phyloP scores from a whole-genome alignment of 805 yeast species.

The Clavispora vitiphila region DNA sequence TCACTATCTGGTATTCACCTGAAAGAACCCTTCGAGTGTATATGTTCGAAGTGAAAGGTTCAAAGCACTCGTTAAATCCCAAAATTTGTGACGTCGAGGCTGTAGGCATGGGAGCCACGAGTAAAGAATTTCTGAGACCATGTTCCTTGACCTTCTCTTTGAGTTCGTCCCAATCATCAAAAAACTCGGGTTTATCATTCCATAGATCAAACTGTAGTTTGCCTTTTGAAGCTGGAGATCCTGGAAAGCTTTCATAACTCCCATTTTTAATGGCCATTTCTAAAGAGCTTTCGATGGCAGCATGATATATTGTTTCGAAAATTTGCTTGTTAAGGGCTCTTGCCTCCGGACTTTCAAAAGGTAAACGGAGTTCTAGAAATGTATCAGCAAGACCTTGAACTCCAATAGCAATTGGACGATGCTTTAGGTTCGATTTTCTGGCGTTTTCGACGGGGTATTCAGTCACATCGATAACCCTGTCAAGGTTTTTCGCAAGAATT shows the following conservation, averaged over 20 bases:
- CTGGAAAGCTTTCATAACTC: slow-evolving; percentile 64
- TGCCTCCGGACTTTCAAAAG: slow-evolving; percentile 84
- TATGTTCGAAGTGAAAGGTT: slow-evolving; percentile 90
- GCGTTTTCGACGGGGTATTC: slow-evolving; percentile 82
- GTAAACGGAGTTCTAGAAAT: slow-evolving; percentile 71
- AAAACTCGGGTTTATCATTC: slow-evolving; percentile 71
- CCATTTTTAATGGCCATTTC: slow-evolving; percentile 74
- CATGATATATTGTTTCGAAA: slow-evolving; percentile 95
- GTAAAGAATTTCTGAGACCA: slow-evolving; percentile 82
- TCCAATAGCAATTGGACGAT: slow-evolving; percentile 94
- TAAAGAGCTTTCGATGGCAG: slow-evolving; percentile 78
- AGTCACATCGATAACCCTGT: slow-evolving; percentile 79
- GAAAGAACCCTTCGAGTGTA: slow-evolving; percentile 87
- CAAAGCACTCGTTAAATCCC: slow-evolving; percentile 93
- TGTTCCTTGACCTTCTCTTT: slow-evolving; percentile 52
- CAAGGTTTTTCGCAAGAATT: slow-evolving; percentile 72
- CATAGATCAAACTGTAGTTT: slow-evolving; percentile 82
- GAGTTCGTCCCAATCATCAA: slow-evolving; percentile 74
- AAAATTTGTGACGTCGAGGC: slow-evolving; percentile 95
- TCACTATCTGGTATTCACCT: slow-evolving; percentile 92
- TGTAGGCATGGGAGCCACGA: slow-evolving; percentile 96
- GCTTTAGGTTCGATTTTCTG: slow-evolving; percentile 65
- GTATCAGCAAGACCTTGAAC: slow-evolving; percentile 97
- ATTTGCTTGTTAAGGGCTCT: slow-evolving; percentile 72
- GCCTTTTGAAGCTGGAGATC: slow-evolving; percentile 91